These are phyloP conservation scores for Ustilago xerochloae DNA, from an alignment of 1,284 basidiomycete species.

Conservation along the genomic window DNA sequence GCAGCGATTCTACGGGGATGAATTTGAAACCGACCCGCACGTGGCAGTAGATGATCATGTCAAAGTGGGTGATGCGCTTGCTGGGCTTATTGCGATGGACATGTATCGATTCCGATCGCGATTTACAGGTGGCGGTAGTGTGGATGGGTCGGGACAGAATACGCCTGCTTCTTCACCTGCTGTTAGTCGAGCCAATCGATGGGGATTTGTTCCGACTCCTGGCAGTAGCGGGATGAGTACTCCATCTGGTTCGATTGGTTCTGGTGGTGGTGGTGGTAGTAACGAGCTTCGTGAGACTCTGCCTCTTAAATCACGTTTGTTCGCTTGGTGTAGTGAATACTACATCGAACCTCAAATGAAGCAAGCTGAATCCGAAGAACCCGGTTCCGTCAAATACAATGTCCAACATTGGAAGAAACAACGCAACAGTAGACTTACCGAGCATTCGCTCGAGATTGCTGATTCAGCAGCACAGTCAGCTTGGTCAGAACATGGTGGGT, in stretches of 20 bases:
- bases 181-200: constrained; percentile 39
- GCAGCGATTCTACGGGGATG: constrained; percentile 36
- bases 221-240: constrained; percentile 36
- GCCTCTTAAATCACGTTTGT: constrained; percentile 90
- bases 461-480: constrained; percentile 76
- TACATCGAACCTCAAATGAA: constrained; percentile 86
- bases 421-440: constrained; percentile 83
- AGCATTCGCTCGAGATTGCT: constrained; percentile 77
- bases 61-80: constrained; percentile 58
- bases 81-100: constrained; percentile 63
- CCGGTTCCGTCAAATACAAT: constrained; percentile 91
- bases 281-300: constrained; percentile 71
- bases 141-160: constrained; percentile 38
- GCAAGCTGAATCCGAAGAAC: constrained; percentile 90
- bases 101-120: constrained; percentile 57
- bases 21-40: constrained; percentile 28
- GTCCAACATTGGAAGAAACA: constrained; percentile 94
- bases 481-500: constrained; percentile 85
- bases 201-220: constrained; percentile 37
- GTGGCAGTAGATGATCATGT: constrained; percentile 43
- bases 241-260: constrained; percentile 33
- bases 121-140: constrained; percentile 22
- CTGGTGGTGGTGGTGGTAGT: constrained; percentile 8
- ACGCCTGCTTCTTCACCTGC: constrained; percentile 49
- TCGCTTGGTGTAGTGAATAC: constrained; percentile 96